phyloP scores from a whole-genome alignment of 345 rosid species.

The Eucalyptus dawsonii region DNA sequence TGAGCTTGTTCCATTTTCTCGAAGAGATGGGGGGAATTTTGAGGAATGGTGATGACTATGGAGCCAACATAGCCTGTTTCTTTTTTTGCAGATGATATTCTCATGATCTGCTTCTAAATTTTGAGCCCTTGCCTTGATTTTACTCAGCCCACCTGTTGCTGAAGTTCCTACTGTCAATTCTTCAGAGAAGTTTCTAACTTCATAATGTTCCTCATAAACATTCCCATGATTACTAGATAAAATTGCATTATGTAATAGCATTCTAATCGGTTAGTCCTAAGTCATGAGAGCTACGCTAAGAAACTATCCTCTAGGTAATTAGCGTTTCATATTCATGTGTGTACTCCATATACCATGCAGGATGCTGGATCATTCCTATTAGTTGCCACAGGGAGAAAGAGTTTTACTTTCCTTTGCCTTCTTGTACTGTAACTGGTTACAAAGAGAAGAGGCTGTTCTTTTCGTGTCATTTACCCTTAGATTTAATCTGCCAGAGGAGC shows the following conservation, averaged over 20 bases:
- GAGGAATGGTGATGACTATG: neutral
- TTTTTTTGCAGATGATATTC: neutral
- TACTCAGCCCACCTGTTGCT: neutral
- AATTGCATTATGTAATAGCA: neutral
- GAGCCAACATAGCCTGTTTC: neutral
- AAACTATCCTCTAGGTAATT: neutral
- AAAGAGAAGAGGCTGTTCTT: neutral
- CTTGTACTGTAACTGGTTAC: neutral
- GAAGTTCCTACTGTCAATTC: neutral
- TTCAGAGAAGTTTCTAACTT: neutral
- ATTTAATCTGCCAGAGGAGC: too few relatives aligned
- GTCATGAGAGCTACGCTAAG: neutral
- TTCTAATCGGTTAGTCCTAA: neutral
- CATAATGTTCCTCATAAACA: neutral
- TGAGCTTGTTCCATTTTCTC: neutral
- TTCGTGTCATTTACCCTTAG: too few relatives aligned
- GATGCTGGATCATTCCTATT: neutral
- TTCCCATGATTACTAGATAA: neutral
- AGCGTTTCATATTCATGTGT: neutral
- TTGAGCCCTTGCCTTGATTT: neutral
- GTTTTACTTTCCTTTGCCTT: too few relatives aligned
- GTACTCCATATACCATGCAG: neutral
- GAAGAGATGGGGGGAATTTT: neutral
- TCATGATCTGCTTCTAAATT: neutral
- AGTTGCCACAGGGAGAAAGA: neutral